Base-by-base conservation (phyloP, 768 basidiomycete species). In the Favolaschia claudopus region DNA sequence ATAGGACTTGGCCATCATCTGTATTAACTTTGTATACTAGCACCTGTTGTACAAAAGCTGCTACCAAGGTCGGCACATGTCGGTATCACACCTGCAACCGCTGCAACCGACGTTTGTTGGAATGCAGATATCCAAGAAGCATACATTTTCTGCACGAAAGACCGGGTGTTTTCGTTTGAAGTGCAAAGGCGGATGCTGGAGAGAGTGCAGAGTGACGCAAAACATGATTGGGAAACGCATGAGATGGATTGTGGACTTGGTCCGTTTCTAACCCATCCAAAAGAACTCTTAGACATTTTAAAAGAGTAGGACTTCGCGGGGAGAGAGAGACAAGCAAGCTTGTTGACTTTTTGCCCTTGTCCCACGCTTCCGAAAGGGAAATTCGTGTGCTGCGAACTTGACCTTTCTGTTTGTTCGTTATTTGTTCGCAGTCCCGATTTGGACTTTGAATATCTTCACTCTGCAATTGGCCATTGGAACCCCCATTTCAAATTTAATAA, bases 191-290 rank as follows among this genome's bases (percentile, higher is more conserved):
- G 31, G 29, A 31, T 48, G 25, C 13, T 57, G 22, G 25, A 29
- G 36, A 38, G 55, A 15, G 46, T 31, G 4, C 37, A 38, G 38
- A 31, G 19, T 1, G 55, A 32, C 10, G 33, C 7, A 9, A n/a
- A 32, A 10, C 36, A 42, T 27, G 36, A 24, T n/a, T n/a, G 55
- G 46, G 22, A 28, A 22, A 57, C 46, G 12, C 25, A 48, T n/a
- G 37, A 49, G 22, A 48, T 57, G 46, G 55, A 57, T 32, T 57
- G 55, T 34, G 55, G 55, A 33, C 55, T 48, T 34, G 25, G 55
- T 42, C 55, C 55, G 12, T 31, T 57, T 17, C 9, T 57, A 36
- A 57, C 45, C 39, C 55, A 57, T 29, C 27, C 48, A 2, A 28
- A 49, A 14, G 34, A 49, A 17, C 33, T 57, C 31, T 19, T 29